Conservation (phyloP, 129 eudicot species). For the Flaveria linearis region DNA sequence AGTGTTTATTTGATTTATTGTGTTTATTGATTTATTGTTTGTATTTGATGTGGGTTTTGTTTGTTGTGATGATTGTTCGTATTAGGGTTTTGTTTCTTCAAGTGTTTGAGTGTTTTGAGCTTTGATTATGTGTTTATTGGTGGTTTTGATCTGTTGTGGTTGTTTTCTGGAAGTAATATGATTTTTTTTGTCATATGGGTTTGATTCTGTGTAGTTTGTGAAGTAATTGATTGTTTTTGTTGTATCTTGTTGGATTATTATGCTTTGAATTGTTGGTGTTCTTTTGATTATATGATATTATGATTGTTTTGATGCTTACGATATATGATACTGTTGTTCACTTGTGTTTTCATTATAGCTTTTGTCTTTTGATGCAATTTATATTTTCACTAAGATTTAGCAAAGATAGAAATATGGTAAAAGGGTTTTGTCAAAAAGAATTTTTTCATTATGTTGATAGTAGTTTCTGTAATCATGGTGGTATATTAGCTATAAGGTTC, state of each 20-base stretch:
- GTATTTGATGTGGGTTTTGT: not conserved
- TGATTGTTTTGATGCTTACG: not conserved
- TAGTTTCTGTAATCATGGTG: no score
- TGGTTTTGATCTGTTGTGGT: not conserved
- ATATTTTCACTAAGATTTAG: no score
- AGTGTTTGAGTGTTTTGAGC: slow-evolving; percentile 11
- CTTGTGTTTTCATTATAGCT: not conserved
- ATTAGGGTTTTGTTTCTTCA: not conserved
- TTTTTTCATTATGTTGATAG: no score
- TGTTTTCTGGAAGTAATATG: not conserved
- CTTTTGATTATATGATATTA: not conserved
- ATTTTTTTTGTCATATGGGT: not conserved
- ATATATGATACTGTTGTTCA: not conserved
- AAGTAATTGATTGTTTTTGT: not conserved
- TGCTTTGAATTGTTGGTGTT: not conserved
- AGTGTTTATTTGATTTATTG: not conserved
- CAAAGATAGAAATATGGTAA: no score
- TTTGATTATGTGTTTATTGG: not conserved
- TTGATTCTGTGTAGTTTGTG: no score
- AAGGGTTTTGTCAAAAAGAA: no score
- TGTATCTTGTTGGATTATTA: not conserved
- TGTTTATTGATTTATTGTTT: not conserved
- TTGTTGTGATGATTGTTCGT: not conserved
- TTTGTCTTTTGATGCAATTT: no score
- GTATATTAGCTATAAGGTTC: no score